Evolutionary conservation across 306 rosid genomes (phyloP).

Genomic region (Boehmeria nivea): DNA sequence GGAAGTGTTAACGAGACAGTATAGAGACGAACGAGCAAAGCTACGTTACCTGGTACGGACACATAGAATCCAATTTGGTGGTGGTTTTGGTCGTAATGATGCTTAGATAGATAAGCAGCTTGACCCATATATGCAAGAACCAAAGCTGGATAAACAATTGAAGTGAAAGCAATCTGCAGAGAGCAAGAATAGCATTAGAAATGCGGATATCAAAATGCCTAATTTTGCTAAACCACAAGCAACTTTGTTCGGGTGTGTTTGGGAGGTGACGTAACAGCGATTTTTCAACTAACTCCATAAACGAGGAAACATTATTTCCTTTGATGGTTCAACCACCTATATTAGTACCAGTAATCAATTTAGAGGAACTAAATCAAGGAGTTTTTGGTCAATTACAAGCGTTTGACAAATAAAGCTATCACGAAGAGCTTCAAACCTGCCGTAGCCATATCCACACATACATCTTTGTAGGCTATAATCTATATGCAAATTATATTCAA

Average conservation of each 20-base stretch:
- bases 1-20: conserved; percentile 6
- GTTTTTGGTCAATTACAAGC: background rate
- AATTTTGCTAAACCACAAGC: too few relatives aligned
- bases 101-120: conserved; percentile 81
- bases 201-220: conserved; percentile 4
- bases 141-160: conserved; percentile 84
- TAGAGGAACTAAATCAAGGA: background rate
- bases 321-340: background rate
- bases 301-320: background rate
- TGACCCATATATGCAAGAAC: conserved; percentile 98
- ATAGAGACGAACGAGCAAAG: conserved; percentile 9
- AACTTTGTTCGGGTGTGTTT: too few relatives aligned
- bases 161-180: conserved; percentile 92
- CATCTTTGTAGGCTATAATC: too few relatives aligned
- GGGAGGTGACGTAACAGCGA: too few relatives aligned
- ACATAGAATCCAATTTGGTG: conserved; percentile 65
- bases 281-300: background rate
- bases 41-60: conserved; percentile 80
- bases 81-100: conserved; percentile 27
- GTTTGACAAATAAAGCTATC: background rate
- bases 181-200: conserved; percentile 23
- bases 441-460: too few relatives aligned
- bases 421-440: too few relatives aligned
- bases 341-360: background rate
- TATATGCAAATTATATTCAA: too few relatives aligned